phyloP scores from a whole-genome alignment of 345 rosid species.

The Ceriops zippeliana region DNA sequence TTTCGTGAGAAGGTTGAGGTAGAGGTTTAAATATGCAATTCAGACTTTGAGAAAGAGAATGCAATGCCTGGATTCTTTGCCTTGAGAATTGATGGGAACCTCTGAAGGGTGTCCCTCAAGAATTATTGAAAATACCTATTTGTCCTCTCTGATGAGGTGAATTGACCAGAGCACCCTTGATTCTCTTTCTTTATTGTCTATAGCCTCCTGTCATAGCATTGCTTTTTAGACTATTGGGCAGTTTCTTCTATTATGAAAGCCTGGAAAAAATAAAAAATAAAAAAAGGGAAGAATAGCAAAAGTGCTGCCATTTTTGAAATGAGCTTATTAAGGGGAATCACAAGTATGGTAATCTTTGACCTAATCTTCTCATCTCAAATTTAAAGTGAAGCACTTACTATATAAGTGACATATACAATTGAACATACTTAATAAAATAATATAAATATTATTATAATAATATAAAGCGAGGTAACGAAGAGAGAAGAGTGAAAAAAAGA shows the following conservation, averaged over 20 bases:
- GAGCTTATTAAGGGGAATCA: conserved; percentile 32
- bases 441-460: too few relatives aligned
- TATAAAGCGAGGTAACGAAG: too few relatives aligned
- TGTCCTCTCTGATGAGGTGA: conserved; percentile 4
- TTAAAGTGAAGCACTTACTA: background rate
- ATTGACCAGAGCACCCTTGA: conserved; percentile 17
- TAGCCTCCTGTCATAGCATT: background rate
- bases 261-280: conserved; percentile 24
- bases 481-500: too few relatives aligned
- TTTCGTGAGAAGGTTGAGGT: conserved; percentile 32
- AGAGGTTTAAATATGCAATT: conserved; percentile 34
- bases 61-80: conserved; percentile 28
- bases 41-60: conserved; percentile 17
- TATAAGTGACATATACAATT: too few relatives aligned
- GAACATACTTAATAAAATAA: too few relatives aligned
- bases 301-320: background rate
- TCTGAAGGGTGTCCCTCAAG: conserved; percentile 19
- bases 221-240: conserved; percentile 35
- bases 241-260: conserved; percentile 37
- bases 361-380: conserved; percentile 26
- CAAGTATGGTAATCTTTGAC: conserved; percentile 37
- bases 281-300: conserved; percentile 18
- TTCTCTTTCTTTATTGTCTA: background rate
- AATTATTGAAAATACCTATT: conserved; percentile 26
- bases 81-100: conserved; percentile 28